Conservation (phyloP, 106 monocot species). For the Alisma plantagoaquatica region DNA sequence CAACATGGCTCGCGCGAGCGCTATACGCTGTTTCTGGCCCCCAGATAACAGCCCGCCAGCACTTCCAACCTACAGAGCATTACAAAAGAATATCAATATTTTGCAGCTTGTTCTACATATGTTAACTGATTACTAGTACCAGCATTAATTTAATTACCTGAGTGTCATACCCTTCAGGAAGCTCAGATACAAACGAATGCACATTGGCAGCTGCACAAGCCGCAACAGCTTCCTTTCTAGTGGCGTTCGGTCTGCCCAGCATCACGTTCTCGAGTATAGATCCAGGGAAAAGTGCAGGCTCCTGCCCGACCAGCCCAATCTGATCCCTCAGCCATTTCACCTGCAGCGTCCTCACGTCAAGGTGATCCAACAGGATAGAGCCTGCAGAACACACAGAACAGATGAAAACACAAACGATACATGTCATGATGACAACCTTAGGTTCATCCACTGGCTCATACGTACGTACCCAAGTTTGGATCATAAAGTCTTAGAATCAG, state of each 20-base stretch:
- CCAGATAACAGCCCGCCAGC: constrained; percentile 34
- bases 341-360: constrained; percentile 83
- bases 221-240: constrained; percentile 84
- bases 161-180: constrained; percentile 93
- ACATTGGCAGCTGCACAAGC: constrained; percentile 92
- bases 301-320: constrained; percentile 97
- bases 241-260: constrained; percentile 86
- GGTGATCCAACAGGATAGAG: constrained; percentile 85
- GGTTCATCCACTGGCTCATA: background rate
- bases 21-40: constrained; percentile 39
- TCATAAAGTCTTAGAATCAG: constrained; percentile 97
- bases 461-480: constrained; percentile 93
- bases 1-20: constrained; percentile 30
- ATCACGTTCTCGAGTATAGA: constrained; percentile 94
- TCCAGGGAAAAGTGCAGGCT: constrained; percentile 94
- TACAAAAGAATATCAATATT: too few relatives aligned
- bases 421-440: background rate
- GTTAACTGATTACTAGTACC: too few relatives aligned
- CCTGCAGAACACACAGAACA: constrained; percentile 35
- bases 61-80: constrained; percentile 19
- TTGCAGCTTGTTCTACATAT: too few relatives aligned
- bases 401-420: background rate
- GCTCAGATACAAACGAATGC: constrained; percentile 88
- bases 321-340: constrained; percentile 90
- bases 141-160: too few relatives aligned